A percentile compares a stretch with the other conserved stretches of the same genome.
Evolutionary conservation across 2,329 filamentous ascomycete genomes (phyloP).

Genomic region (Phialophora tarda): DNA sequence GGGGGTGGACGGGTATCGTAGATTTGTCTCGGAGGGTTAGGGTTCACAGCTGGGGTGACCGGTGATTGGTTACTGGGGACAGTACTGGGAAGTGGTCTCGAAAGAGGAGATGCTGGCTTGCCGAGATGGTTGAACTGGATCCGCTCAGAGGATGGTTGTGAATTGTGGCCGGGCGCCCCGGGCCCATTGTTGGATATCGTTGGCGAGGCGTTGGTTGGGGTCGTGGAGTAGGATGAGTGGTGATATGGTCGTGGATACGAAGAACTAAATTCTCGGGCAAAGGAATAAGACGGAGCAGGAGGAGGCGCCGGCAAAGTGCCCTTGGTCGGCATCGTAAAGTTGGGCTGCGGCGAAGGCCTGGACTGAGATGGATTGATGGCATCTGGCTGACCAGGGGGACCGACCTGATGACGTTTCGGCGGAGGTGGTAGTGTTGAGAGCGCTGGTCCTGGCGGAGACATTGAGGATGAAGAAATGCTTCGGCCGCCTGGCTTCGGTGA

Average conservation of each 20-base stretch:
- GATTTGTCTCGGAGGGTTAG: conserved; percentile 31
- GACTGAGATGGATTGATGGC: conserved; percentile 31
- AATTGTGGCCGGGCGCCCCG: conserved; percentile 15
- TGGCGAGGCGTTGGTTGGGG: conserved; percentile 21
- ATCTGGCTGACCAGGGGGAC: conserved; percentile 37
- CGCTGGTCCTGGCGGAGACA: conserved; percentile 35
- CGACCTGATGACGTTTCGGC: conserved; percentile 38
- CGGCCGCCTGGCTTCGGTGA: conserved; percentile 22
- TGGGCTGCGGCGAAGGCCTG: conserved; percentile 27
- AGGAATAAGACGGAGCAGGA: conserved; percentile 29
- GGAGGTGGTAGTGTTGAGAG: conserved; percentile 39
- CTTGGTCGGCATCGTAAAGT: conserved; percentile 19
- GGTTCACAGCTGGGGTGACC: conserved; percentile 17
- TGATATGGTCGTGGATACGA: conserved; percentile 31
- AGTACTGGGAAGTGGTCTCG: conserved; percentile 20
- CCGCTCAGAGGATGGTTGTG: conserved; percentile 23
- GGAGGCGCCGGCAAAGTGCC: conserved; percentile 5
- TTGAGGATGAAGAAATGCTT: conserved; percentile 34
- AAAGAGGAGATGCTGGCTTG: conserved; percentile 29
- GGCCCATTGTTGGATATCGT: conserved; percentile 24
- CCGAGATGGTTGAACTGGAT: conserved; percentile 23
- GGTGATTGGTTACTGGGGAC: conserved; percentile 27
- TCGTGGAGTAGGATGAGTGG: conserved; percentile 29
- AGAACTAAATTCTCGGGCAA: conserved; percentile 27
- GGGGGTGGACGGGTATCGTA: conserved; percentile 40